A percentile compares a stretch with the other conserved stretches of the same genome.
These are phyloP conservation scores for Globisporangium camurandrum DNA, from an alignment of 352 stramenopile species.

Conservation along the genomic window DNA sequence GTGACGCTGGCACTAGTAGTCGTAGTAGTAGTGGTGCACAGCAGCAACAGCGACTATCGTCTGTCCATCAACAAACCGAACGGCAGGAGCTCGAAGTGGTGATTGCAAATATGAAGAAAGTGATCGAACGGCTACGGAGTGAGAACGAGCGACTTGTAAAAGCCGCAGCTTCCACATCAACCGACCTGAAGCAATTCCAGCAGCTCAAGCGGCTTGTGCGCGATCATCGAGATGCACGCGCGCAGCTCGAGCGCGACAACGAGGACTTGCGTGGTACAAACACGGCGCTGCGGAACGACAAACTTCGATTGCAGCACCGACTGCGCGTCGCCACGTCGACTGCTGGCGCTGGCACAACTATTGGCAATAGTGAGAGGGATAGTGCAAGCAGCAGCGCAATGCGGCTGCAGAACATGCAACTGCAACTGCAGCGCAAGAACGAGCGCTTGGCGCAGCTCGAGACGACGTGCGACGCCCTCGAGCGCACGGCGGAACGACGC, in stretches of 20 bases:
- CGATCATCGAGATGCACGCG: slow-evolving; percentile 33
- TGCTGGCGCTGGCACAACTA: slow-evolving; percentile 4
- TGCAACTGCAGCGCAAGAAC: slow-evolving; percentile 20
- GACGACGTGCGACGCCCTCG: background rate
- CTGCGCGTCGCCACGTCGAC: slow-evolving; percentile 34
- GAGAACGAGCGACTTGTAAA: no score
- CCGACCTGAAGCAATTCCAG: no score
- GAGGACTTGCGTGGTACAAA: slow-evolving; percentile 29
- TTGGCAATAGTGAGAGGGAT: no score
- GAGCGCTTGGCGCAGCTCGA: slow-evolving; percentile 1
- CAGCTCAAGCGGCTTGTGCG: slow-evolving; percentile 25
- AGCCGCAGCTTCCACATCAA: no score
- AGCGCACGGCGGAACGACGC: background rate
- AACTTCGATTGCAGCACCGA: slow-evolving; percentile 62
- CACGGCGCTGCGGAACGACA: slow-evolving; percentile 44
- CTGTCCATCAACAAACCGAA: slow-evolving; percentile 29
- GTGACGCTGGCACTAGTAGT: no score
- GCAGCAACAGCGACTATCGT: background rate
- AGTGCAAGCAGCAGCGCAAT: slow-evolving; percentile 8
- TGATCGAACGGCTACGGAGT: slow-evolving; percentile 66
- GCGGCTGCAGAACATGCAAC: slow-evolving; percentile 12
- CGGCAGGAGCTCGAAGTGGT: slow-evolving; percentile 62
- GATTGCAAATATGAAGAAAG: slow-evolving; percentile 76
- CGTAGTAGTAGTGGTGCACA: slow-evolving; percentile 5
- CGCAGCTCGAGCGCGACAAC: slow-evolving; percentile 30